phyloP scores from a whole-genome alignment of 371 early-diverging fungal species.

The Mortierella sp. region DNA sequence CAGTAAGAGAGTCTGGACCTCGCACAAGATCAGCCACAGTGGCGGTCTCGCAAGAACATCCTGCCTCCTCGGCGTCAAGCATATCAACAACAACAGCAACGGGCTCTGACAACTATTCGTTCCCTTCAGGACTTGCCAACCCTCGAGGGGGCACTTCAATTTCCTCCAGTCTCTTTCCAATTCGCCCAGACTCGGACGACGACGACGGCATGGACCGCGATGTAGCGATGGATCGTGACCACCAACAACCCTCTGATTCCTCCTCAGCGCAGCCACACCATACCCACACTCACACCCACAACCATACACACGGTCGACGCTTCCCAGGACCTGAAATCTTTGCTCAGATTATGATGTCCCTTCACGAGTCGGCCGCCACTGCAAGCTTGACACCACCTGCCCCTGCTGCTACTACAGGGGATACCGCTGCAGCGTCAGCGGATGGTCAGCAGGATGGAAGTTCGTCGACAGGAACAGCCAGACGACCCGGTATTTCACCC shows the following conservation, averaged over 20 bases:
- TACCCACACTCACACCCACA: not conserved
- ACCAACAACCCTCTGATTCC: not conserved
- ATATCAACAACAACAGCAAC: not conserved
- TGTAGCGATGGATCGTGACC: slow-evolving; percentile 15
- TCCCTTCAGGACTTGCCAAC: slow-evolving; percentile 29
- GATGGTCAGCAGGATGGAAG: slow-evolving; percentile 4
- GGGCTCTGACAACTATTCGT: slow-evolving; percentile 20
- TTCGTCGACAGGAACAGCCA: not conserved
- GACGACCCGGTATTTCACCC: not conserved
- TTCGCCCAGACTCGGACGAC: slow-evolving; percentile 55
- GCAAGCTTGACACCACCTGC: not conserved
- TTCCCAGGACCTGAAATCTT: slow-evolving; percentile 24
- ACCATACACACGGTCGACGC: slow-evolving; percentile 14
- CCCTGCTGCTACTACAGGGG: not conserved
- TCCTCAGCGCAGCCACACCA: not conserved
- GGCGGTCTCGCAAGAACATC: not conserved
- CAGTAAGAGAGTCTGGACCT: not conserved
- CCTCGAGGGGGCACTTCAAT: slow-evolving; percentile 52
- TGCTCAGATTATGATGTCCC: slow-evolving; percentile 38
- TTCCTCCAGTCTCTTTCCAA: slow-evolving; percentile 50
- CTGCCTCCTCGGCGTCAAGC: slow-evolving; percentile 19
- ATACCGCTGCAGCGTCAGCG: not conserved
- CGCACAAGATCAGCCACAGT: slow-evolving; percentile 10
- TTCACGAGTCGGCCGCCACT: slow-evolving; percentile 7
- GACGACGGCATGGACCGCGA: slow-evolving; percentile 35